Conservation (phyloP, 2,329 filamentous ascomycete species). For the Aureobasidium sp. region DNA sequence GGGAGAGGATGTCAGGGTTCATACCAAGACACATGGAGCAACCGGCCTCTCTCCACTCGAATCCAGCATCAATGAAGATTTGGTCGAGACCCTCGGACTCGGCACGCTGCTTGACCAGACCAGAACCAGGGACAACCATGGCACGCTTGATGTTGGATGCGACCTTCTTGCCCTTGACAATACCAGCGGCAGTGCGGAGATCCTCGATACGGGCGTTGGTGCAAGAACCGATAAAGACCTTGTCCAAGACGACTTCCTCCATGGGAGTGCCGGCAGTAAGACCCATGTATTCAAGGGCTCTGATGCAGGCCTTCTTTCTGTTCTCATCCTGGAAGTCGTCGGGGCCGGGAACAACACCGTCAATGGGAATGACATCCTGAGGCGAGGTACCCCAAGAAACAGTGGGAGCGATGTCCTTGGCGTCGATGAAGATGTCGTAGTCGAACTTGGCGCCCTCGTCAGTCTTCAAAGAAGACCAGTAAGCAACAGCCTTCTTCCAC, state of each 20-base stretch:
- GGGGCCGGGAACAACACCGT: constrained; percentile 78
- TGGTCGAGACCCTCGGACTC: constrained; percentile 88
- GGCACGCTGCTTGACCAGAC: constrained; percentile 84
- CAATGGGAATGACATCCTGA: constrained; percentile 93
- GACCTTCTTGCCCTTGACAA: constrained; percentile 81
- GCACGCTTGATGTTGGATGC: constrained; percentile 85
- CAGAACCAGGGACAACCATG: constrained; percentile 93
- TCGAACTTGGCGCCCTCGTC: constrained; percentile 88
- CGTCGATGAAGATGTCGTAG: constrained; percentile 78
- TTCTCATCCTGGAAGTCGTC: constrained; percentile 72
- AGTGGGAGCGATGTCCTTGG: constrained; percentile 86
- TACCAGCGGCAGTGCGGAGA: constrained; percentile 72
- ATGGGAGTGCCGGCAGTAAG: constrained; percentile 76
- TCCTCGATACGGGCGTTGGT: constrained; percentile 97
- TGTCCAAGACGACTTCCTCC: constrained; percentile 87
- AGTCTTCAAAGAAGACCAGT: constrained; percentile 80
- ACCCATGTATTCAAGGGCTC: constrained; percentile 95
- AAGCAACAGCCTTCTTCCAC: constrained; percentile 80
- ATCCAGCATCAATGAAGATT: constrained; percentile 84
- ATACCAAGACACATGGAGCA: constrained; percentile 99
- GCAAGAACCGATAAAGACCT: constrained; percentile 96
- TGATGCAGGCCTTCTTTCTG: constrained; percentile 70
- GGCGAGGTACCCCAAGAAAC: constrained; percentile 96
- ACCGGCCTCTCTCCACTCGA: constrained; percentile 96
- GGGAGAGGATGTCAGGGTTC: constrained; percentile 95